Evolutionary conservation across 345 rosid species (phyloP), one percentile per base, ranked within the genome.

Genomic region (Gossypium longicalyx): DNA sequence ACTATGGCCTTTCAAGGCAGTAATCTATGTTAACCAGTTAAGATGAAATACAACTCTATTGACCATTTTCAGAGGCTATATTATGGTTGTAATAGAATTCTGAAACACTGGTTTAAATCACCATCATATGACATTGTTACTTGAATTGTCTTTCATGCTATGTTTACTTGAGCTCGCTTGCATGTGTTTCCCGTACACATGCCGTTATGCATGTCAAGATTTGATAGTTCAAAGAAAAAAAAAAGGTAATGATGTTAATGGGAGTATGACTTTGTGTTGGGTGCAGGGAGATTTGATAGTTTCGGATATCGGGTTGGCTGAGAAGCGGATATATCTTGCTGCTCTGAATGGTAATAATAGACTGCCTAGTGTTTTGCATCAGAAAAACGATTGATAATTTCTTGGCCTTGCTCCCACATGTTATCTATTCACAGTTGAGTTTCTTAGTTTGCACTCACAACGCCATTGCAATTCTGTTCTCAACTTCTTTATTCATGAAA

Each of bases 341-440:
- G 97, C 99, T 76, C 98, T 93, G 89, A 91, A 93, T 82, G 98
- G 99, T 95, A 95, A 94, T 89, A 93, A 87, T 89, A 87, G 96
- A 84, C 90, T 88, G 94, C 87, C 88, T 88, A 90, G 86, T 91
- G 97, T 85, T 87, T 89, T 92, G 93, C 99, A 89, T 92, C 92
- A 87, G 89, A 94, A 94, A 87, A 90, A 88, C 86, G 92, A 90
- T 82, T 90, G 95, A 90, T 83, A 86, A 82, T 86, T 81, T 80
- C 87, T 80, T 87, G 88, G 90, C 87, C 80, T 82, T 58, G 82
- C 89, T 77, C 79, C 84, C 83, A 81, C 57, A 72, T 84, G 85
- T 81, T 83, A 71, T 60, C 64, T 79, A 49, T 76, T 82, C 78
- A 79, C 74, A 51, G 83, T 78, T 79, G 84, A 70, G 83, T 83